Percentiles rank a stretch among this genome's conserved stretches.
These are phyloP conservation scores for Raphidocelis subcapitata DNA, from an alignment of 139 green algal species.

Conservation along the genomic window DNA sequence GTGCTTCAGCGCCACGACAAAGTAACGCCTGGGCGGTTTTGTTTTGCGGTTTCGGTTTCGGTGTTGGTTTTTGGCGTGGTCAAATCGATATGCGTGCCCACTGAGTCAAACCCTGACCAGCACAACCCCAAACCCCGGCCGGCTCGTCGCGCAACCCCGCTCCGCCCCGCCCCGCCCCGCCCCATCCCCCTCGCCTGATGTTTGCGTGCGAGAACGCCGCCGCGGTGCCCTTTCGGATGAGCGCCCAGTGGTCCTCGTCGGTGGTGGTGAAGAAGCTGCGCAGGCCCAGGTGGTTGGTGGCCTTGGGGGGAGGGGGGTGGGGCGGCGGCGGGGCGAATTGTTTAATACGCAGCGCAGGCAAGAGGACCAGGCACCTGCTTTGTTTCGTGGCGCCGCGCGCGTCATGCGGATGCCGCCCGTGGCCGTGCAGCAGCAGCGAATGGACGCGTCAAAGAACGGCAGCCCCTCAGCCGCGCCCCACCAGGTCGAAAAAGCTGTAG, in stretches of 20 bases:
- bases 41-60: no score
- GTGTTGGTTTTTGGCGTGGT: no score
- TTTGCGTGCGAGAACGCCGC: slow-evolving; percentile 47
- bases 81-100: no score
- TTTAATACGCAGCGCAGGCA: no score
- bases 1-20: slow-evolving; percentile 33
- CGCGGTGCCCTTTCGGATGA: slow-evolving; percentile 47
- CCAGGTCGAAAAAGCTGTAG: slow-evolving; percentile 58
- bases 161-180: no score
- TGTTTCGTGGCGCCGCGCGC: not conserved
- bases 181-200: slow-evolving; percentile 43
- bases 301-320: no score
- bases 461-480: not conserved
- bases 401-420: no score
- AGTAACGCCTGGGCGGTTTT: slow-evolving; percentile 33
- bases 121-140: no score
- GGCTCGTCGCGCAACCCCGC: no score
- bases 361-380: not conserved
- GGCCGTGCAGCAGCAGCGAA: not conserved
- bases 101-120: no score
- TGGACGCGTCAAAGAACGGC: not conserved
- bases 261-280: slow-evolving; percentile 57
- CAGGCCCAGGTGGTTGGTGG: slow-evolving; percentile 15
- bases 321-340: not conserved
- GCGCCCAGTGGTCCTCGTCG: slow-evolving; percentile 48